These are phyloP conservation scores for Leishmania tropica DNA, from an alignment of 208 protist genomes.

Conservation along the genomic window DNA sequence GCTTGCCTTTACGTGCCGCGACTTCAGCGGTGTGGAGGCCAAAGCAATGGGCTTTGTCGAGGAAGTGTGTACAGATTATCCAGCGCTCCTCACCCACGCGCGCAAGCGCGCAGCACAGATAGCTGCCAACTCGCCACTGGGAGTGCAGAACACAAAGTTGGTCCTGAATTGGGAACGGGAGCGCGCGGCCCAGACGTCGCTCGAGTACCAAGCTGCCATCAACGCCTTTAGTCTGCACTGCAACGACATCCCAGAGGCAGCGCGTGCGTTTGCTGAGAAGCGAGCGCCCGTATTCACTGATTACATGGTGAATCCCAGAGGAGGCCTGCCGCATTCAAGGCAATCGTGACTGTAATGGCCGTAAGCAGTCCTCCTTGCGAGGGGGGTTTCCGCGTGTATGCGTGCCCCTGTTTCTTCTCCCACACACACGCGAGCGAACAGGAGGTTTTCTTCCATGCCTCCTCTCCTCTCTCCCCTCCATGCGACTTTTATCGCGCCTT, in stretches of 20 bases:
- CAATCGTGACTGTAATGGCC: neutral
- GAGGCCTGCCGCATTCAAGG: slow-evolving; percentile 2
- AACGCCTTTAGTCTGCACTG: slow-evolving; percentile 61
- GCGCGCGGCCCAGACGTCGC: slow-evolving; percentile 32
- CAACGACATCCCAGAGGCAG: slow-evolving; percentile 64
- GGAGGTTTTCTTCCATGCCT: neutral
- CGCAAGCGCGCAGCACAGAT: slow-evolving; percentile 44
- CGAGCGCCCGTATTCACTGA: slow-evolving; percentile 58
- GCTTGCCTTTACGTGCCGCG: slow-evolving; percentile 62
- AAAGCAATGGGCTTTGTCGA: slow-evolving; percentile 58
- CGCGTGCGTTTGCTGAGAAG: slow-evolving; percentile 55
- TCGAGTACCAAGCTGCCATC: slow-evolving; percentile 70
- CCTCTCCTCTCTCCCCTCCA: neutral
- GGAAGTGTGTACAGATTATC: slow-evolving; percentile 51
- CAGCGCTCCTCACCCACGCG: slow-evolving; percentile 47
- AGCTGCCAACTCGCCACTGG: slow-evolving; percentile 65
- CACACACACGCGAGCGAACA: neutral
- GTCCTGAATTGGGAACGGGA: slow-evolving; percentile 65
- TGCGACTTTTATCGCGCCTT: neutral
- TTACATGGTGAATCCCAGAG: slow-evolving; percentile 43
- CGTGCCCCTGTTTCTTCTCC: neutral
- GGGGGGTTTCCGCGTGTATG: neutral
- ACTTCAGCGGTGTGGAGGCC: slow-evolving; percentile 48
- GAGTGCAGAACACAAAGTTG: slow-evolving; percentile 77
- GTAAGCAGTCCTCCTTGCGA: neutral